Percentiles rank a stretch among this genome's conserved stretches.
These are phyloP conservation scores for Russula griseocarnosa DNA, from an alignment of 768 basidiomycete genomes.

Conservation along the genomic window DNA sequence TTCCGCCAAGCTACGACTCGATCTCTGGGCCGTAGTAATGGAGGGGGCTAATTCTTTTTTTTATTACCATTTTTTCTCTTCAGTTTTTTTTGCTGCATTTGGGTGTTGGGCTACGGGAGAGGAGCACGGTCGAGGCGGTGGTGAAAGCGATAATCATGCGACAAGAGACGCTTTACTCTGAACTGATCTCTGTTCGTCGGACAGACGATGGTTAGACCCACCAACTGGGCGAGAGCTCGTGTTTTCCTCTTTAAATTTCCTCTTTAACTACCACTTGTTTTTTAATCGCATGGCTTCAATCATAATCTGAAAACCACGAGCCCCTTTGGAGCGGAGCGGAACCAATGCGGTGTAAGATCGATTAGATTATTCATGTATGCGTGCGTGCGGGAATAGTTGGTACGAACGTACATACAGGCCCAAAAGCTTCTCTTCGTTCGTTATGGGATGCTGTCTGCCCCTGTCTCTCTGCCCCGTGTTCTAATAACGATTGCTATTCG, in stretches of 20 bases:
- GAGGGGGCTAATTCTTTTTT: neutral
- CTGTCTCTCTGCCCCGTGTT: no score
- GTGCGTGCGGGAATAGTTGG: no score
- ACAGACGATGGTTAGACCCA: neutral
- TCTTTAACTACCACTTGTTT: neutral
- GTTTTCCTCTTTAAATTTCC: neutral
- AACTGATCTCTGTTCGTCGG: neutral
- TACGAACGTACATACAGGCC: no score
- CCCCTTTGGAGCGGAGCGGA: no score
- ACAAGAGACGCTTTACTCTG: neutral
- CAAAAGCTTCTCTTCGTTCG: no score
- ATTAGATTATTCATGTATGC: no score
- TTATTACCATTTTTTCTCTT: no score
- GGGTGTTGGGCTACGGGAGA: neutral
- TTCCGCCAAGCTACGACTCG: constrained; percentile 22
- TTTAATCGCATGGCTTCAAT: neutral
- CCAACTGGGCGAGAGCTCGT: neutral
- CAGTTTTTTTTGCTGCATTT: neutral
- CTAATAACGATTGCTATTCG: no score
- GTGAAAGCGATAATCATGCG: neutral
- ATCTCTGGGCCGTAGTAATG: neutral
- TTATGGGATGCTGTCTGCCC: no score
- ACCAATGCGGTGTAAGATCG: neutral
- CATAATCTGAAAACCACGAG: neutral
- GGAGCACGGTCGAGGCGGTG: no score